Base-by-base conservation (phyloP, 2,329 filamentous ascomycete genomes). In the Cryphonectria parasitica region DNA sequence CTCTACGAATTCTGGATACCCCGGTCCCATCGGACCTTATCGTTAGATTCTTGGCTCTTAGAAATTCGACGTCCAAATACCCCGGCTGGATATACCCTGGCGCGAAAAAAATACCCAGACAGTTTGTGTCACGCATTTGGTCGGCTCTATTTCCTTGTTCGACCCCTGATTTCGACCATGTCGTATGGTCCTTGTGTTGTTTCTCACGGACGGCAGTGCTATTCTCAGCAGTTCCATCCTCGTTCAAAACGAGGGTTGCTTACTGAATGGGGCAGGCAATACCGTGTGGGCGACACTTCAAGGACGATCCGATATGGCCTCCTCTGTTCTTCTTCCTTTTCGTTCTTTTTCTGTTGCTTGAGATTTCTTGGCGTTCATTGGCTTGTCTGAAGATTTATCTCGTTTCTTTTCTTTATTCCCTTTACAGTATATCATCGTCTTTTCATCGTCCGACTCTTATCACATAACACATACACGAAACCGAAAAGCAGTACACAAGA, bases 1-100 rank as follows among this genome's bases (percentile, higher is more conserved):
- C 91, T 97, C 94, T 88, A 92, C 92, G 80, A 90, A 90, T 92
- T 95, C 93, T 90, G 93, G 93, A 94, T 96, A 96, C 92, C 92
- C 94, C 88, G 93, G 90, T 86, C 92, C 92, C 76, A 91, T 94
- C 87, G 93, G 92, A 87, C 91, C 92, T 89, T 94, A 92, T 87
- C 93, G 93, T 92, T 95, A 91, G 90, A 89, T 75, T 76, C 74
- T 78, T 79, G 73, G 77, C 78, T 79, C 82, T 82, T 82, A 82
- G 81, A 82, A 80, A 77, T 74, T 73, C 74, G 74, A 73, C 76
- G 75, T 75, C 76, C 84, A 85, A 86, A 87, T 86, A 84, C 82
- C 85, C 83, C 78, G 85, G 86, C 86, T 88, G 86, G 86, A 89
- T 88, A 89, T 89, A 89, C 87, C 87, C 86, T 88, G 84, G 86